Percentiles rank a stretch among this genome's conserved stretches.
Evolutionary conservation across 331 rosid species (phyloP).

Genomic region (Quercus phellos): DNA sequence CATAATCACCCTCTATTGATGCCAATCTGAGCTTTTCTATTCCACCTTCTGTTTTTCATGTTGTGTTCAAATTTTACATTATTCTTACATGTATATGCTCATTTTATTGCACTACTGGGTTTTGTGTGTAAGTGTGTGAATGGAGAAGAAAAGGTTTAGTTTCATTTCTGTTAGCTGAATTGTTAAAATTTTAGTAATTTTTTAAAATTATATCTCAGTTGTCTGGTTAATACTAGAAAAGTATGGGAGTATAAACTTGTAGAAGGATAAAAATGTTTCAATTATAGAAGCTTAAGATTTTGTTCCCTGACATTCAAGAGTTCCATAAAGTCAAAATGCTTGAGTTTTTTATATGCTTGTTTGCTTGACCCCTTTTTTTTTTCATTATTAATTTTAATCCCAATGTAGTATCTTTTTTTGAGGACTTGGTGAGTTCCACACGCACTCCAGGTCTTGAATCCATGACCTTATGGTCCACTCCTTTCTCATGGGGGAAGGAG

Average conservation of each 20-base stretch:
- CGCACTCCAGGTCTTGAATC: background rate
- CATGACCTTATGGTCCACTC: background rate
- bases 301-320: background rate
- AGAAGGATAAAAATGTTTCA: background rate
- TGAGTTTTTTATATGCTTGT: background rate
- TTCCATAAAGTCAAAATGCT: background rate
- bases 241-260: background rate
- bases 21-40: slow-evolving; percentile 8
- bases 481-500: background rate
- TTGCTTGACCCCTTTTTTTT: background rate
- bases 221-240: background rate
- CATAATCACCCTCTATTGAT: background rate
- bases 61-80: background rate
- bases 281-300: background rate
- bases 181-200: background rate
- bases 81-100: background rate
- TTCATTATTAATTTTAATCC: background rate
- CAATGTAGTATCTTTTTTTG: background rate
- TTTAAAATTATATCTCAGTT: background rate
- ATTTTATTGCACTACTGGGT: background rate
- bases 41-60: background rate
- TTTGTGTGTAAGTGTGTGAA: background rate
- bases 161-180: background rate
- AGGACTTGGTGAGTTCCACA: background rate
- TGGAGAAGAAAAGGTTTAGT: background rate